These are phyloP conservation scores for Lachnellula arida DNA, from an alignment of 2,329 filamentous ascomycete genomes.

Conservation along the genomic window DNA sequence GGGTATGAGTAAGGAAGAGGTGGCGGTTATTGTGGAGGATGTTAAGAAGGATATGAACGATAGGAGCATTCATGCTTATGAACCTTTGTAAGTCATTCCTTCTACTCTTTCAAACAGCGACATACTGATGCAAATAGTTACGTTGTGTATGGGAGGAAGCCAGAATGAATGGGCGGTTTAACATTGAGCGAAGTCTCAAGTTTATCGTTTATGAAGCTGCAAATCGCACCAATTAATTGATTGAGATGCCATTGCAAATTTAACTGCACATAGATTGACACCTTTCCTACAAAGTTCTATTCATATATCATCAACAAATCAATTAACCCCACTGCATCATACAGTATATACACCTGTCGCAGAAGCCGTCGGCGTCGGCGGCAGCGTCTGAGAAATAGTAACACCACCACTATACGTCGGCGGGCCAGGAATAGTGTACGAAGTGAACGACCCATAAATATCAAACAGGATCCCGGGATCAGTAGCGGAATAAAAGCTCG, in stretches of 20 bases:
- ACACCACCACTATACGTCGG: conserved; percentile 26
- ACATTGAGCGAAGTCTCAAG: too few relatives aligned
- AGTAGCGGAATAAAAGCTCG: conserved; percentile 37
- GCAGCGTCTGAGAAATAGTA: conserved; percentile 17
- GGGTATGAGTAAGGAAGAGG: conserved; percentile 13
- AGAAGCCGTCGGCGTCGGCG: conserved; percentile 18
- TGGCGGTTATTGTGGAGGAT: conserved; percentile 3
- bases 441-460: conserved; percentile 34
- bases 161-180: neutral
- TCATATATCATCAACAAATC: neutral
- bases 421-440: conserved; percentile 35
- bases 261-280: too few relatives aligned
- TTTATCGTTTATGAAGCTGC: too few relatives aligned
- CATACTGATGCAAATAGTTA: neutral
- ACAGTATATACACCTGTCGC: conserved; percentile 16
- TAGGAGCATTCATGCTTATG: conserved; percentile 11
- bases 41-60: conserved; percentile 11
- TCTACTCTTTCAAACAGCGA: neutral
- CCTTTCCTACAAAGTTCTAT: neutral
- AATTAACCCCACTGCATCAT: neutral
- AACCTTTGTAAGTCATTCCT: conserved; percentile 12
- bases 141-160: conserved; percentile 7
- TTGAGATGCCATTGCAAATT: neutral
- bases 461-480: conserved; percentile 40
- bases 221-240: too few relatives aligned